Conservation (phyloP, 2,329 filamentous ascomycete genomes). For the Botrytis fragariae region DNA sequence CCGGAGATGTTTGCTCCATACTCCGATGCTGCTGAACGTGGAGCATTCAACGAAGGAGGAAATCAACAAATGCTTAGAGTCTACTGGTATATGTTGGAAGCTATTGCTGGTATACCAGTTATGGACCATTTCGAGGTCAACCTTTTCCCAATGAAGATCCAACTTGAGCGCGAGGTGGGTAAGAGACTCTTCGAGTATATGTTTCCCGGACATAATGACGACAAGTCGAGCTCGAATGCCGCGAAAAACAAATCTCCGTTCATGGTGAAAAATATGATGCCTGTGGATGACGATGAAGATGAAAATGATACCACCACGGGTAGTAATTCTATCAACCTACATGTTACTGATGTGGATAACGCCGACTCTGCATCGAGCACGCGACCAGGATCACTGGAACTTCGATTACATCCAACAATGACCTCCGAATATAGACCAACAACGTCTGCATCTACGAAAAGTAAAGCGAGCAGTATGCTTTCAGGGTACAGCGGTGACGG, state of each 20-base stretch:
- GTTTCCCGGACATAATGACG: conserved; percentile 71
- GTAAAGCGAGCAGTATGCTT: conserved; percentile 32
- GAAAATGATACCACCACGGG: conserved; percentile 40
- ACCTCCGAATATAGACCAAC: conserved; percentile 48
- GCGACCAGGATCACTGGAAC: conserved; percentile 72
- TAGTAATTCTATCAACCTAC: conserved; percentile 24
- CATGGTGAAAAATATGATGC: conserved; percentile 52
- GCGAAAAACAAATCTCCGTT: conserved; percentile 61
- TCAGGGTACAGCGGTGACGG: conserved; percentile 35
- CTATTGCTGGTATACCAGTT: conserved; percentile 94
- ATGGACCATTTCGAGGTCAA: conserved; percentile 97
- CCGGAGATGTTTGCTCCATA: conserved; percentile 95
- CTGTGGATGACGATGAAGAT: conserved; percentile 39
- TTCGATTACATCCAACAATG: conserved; percentile 80
- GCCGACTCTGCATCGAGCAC: conserved; percentile 54
- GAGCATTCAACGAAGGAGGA: conserved; percentile 50
- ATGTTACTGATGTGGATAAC: conserved; percentile 41
- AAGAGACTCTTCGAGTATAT: conserved; percentile 96
- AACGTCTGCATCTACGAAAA: conserved; percentile 29
- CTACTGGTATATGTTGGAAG: conserved; percentile 97
- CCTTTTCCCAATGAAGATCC: conserved; percentile 87
- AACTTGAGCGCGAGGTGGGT: conserved; percentile 88
- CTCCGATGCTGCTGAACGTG: conserved; percentile 62
- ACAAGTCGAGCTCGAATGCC: conserved; percentile 37
- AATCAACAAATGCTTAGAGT: conserved; percentile 85